Base-by-base conservation (phyloP, 768 basidiomycete species). In the Mycena latifolia region DNA sequence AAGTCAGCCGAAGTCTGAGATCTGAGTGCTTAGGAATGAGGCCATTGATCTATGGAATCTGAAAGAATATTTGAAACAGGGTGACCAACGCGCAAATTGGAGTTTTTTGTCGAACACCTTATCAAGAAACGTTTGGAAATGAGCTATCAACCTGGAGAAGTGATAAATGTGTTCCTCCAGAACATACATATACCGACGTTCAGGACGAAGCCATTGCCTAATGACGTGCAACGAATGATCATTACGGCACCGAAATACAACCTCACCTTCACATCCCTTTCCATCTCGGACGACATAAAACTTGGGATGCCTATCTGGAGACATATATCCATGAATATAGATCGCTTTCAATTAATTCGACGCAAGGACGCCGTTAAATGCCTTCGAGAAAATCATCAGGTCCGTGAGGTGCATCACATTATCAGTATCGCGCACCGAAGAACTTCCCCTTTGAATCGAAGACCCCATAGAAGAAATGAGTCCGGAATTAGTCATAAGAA, bases 401-500 rank as follows among this genome's bases (percentile, higher is more conserved):
- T n/a, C n/a, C n/a, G n/a, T n/a, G n/a, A n/a, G n/a, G n/a, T n/a
- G n/a, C n/a, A n/a, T n/a, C n/a, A n/a, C n/a, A n/a, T n/a, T n/a
- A n/a, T n/a, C n/a, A n/a, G n/a, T n/a, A n/a, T n/a, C n/a, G n/a
- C n/a, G n/a, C n/a, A n/a, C n/a, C n/a, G n/a, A n/a, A n/a, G n/a
- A n/a, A n/a, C n/a, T n/a, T n/a, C n/a, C n/a, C n/a, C n/a, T n/a
- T n/a, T n/a, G n/a, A n/a, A n/a, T n/a, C n/a, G 18, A 39, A 55
- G 28, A 25, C 54, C 54, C 28, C 54, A 55, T 27, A 24, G 2
- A 20, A 27, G 39, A 5, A 55, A 41, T 41, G 37, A 29, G 7
- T 55, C 52, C 18, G 66, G 59, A 2, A 41, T 65, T 15, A 31
- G 45, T 20, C 54, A 47, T 12, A 15, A 60, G 17, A 58, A 58